Evolutionary conservation across 2,329 filamentous ascomycete genomes (phyloP).

Genomic region (Penicillium palitans): DNA sequence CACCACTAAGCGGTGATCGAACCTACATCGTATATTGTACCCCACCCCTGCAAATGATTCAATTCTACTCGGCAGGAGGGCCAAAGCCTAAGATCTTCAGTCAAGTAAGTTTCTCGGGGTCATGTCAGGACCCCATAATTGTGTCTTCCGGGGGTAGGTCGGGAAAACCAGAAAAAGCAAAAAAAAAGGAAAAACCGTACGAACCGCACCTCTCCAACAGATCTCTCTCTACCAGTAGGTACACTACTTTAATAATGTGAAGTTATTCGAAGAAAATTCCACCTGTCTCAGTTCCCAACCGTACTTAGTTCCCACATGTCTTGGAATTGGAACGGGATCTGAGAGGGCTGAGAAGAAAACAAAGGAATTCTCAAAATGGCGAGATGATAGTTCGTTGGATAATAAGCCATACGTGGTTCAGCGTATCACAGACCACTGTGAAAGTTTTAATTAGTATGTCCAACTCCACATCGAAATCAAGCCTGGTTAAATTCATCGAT

Average conservation of each 20-base stretch:
- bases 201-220: background rate
- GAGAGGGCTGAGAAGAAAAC: background rate
- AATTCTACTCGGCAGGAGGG: background rate
- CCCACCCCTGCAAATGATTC: background rate
- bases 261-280: background rate
- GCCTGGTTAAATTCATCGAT: background rate
- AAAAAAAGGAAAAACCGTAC: background rate
- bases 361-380: background rate
- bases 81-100: background rate
- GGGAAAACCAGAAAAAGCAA: background rate
- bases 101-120: background rate
- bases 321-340: background rate
- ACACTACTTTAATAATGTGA: too few species aligned
- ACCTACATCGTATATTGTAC: background rate
- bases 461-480: background rate
- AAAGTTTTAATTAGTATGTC: background rate
- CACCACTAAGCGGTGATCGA: background rate
- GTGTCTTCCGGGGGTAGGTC: background rate
- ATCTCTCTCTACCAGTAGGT: background rate
- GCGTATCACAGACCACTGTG: background rate
- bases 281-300: background rate
- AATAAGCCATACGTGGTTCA: background rate
- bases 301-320: background rate
- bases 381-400: background rate
- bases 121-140: conserved; percentile 5